Conservation (phyloP, 306 rosid species). For the Dalbergia oliveri region DNA sequence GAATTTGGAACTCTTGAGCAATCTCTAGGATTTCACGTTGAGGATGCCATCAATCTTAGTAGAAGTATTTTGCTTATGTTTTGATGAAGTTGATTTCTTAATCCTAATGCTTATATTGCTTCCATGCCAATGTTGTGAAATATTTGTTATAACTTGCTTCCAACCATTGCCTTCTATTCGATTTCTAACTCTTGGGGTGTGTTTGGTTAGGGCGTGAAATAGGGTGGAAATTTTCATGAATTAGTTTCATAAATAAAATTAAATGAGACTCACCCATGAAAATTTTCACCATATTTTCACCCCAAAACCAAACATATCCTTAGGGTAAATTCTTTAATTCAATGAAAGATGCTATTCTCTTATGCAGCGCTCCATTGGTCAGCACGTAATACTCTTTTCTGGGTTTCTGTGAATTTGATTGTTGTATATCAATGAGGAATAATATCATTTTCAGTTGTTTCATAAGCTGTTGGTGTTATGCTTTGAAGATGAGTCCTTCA, state of each 20-base stretch:
- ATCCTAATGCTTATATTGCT: conserved; percentile 6
- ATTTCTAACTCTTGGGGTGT: neutral
- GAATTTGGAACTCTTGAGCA: conserved; percentile 83
- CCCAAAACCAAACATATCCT: no score
- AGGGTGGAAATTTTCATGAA: no score
- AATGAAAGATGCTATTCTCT: conserved; percentile 23
- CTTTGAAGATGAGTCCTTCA: neutral
- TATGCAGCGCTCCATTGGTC: neutral
- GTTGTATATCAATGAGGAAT: conserved; percentile 11
- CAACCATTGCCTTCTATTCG: neutral
- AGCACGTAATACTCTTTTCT: conserved; percentile 16
- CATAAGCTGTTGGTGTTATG: neutral
- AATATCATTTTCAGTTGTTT: conserved; percentile 24
- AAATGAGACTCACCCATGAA: no score
- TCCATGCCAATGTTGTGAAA: neutral
- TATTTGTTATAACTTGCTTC: neutral
- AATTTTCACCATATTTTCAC: no score
- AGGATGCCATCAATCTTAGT: conserved; percentile 78
- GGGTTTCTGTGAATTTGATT: conserved; percentile 22
- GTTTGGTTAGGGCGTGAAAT: no score
- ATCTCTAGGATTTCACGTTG: conserved; percentile 78
- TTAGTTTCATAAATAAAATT: no score
- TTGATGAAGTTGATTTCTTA: neutral
- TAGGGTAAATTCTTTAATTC: neutral
- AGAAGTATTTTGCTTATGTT: conserved; percentile 68